A percentile compares a stretch with the other conserved stretches of the same genome.
Conservation (phyloP, 805 yeast genomes). For the Alloascoidea africana region DNA sequence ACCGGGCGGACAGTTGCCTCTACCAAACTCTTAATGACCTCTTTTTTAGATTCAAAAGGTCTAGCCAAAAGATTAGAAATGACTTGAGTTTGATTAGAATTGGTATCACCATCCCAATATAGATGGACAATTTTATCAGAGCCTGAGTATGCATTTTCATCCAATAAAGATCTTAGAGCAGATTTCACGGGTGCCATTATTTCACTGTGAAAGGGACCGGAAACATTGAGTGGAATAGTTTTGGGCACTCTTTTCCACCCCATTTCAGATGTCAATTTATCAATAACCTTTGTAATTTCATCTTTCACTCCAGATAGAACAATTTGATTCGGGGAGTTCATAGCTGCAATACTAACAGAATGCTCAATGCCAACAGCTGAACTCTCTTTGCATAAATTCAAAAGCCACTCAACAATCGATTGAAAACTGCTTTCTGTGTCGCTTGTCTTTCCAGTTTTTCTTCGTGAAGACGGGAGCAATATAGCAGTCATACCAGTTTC, state of each 20-base stretch:
- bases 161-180: slow-evolving; percentile 21
- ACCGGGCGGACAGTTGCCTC: slow-evolving; percentile 17
- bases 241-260: slow-evolving; percentile 12
- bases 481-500: slow-evolving; percentile 15
- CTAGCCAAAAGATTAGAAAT: slow-evolving; percentile 18
- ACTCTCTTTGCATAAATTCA: slow-evolving; percentile 6
- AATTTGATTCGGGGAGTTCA: slow-evolving; percentile 26
- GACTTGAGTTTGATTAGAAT: slow-evolving; percentile 8
- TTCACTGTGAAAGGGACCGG: slow-evolving; percentile 34
- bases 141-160: slow-evolving; percentile 5
- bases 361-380: slow-evolving; percentile 7
- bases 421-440: neutral
- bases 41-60: slow-evolving; percentile 15
- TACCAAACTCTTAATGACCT: slow-evolving; percentile 12
- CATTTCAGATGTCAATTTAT: slow-evolving; percentile 9
- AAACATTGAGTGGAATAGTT: slow-evolving; percentile 23
- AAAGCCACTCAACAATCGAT: slow-evolving; percentile 7
- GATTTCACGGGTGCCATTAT: slow-evolving; percentile 20
- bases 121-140: slow-evolving; percentile 10
- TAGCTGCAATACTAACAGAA: slow-evolving; percentile 26
- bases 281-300: slow-evolving; percentile 15
- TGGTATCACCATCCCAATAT: neutral
- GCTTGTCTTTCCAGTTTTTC: neutral
- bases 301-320: slow-evolving; percentile 27
- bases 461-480: slow-evolving; percentile 9